A percentile compares a stretch with the other conserved stretches of the same genome.
These are phyloP conservation scores for Cylindrodendrum hubeiense DNA, from an alignment of 2,329 filamentous ascomycete species.

Conservation along the genomic window DNA sequence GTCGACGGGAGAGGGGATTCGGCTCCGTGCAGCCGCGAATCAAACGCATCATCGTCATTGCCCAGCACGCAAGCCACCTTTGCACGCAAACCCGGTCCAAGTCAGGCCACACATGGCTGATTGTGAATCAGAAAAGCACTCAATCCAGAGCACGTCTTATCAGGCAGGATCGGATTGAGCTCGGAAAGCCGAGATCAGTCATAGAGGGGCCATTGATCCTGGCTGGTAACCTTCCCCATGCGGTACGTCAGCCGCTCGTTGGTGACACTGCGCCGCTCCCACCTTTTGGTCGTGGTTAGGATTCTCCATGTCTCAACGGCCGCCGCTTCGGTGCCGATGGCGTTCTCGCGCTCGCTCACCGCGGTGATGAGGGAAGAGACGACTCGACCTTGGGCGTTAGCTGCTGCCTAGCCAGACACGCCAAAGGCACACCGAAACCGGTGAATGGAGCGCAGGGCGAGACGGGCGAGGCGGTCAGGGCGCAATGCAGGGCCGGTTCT, in stretches of 20 bases:
- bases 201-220: not conserved
- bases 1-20: no score
- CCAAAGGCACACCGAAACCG: slow-evolving; percentile 17
- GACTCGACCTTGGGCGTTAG: slow-evolving; percentile 11
- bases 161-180: not conserved
- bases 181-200: slow-evolving; percentile 12
- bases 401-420: slow-evolving; percentile 6
- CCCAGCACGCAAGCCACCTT: no score
- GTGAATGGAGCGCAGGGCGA: not conserved
- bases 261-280: not conserved
- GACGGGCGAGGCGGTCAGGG: slow-evolving; percentile 24
- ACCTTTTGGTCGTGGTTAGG: not conserved
- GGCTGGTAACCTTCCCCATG: slow-evolving; percentile 6
- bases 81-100: not conserved
- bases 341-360: not conserved
- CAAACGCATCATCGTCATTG: not conserved
- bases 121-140: not conserved
- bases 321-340: not conserved
- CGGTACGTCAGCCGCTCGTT: not conserved
- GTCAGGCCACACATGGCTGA: not conserved
- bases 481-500: not conserved
- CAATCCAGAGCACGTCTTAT: slow-evolving; percentile 1
- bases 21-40: not conserved
- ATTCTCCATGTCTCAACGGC: not conserved
- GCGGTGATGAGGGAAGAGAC: slow-evolving; percentile 23